These are phyloP conservation scores for Anthostomella pinea DNA, from an alignment of 2,329 filamentous ascomycete species.

Conservation along the genomic window DNA sequence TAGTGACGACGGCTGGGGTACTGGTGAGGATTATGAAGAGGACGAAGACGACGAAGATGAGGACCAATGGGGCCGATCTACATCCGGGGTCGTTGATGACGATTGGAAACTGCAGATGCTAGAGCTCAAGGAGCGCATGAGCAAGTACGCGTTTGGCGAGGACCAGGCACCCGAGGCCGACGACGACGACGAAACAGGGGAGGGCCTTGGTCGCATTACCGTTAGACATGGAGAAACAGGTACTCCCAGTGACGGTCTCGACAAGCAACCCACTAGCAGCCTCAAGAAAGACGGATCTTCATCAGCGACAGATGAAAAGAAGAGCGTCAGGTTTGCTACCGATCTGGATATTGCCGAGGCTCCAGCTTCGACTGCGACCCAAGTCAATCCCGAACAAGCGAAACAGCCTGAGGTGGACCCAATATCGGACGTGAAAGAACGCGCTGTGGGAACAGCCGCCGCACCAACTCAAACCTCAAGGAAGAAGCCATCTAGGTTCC, in stretches of 20 bases:
- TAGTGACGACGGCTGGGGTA: conserved; percentile 51
- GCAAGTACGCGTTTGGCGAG: conserved; percentile 35
- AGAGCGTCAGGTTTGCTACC: conserved; percentile 30
- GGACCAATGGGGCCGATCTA: conserved; percentile 74
- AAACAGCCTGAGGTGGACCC: conserved; percentile 40
- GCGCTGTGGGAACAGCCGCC: conserved; percentile 22
- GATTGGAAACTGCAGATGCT: conserved; percentile 81
- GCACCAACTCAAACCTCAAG: conserved; percentile 6
- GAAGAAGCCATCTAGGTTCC: conserved; percentile 53
- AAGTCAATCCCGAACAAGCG: conserved; percentile 11
- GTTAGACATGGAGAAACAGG: conserved; percentile 28
- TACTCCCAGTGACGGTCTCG: conserved; percentile 28
- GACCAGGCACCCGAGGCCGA: conserved; percentile 39
- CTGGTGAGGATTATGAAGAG: conserved; percentile 51
- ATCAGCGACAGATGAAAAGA: conserved; percentile 18
- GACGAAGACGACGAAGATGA: conserved; percentile 55
- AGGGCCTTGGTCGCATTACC: conserved; percentile 38
- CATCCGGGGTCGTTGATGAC: conserved; percentile 62
- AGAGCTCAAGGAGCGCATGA: conserved; percentile 73
- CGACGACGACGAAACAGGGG: conserved; percentile 36
- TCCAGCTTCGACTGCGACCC: conserved; percentile 25
- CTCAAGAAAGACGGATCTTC: conserved; percentile 1
- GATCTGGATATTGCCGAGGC: conserved; percentile 28
- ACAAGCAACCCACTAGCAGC: neutral
- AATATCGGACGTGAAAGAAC: conserved; percentile 53